These are phyloP conservation scores for Vanderwaltozyma verrucispora DNA, from an alignment of 805 yeast species.

Conservation along the genomic window DNA sequence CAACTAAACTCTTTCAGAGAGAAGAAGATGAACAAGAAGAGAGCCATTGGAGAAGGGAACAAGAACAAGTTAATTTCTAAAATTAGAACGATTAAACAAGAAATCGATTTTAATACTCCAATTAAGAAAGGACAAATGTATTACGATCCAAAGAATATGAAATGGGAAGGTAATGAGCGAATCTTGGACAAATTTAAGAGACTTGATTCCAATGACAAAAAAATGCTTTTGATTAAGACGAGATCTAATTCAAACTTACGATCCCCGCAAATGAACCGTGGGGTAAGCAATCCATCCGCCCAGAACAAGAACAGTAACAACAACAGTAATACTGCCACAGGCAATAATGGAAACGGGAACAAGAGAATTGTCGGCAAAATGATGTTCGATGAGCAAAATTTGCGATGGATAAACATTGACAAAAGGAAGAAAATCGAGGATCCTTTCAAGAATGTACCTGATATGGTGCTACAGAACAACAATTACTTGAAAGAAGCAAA, in stretches of 20 bases:
- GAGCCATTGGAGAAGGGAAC: too few species aligned
- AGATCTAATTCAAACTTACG: conserved; percentile 1
- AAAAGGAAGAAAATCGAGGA: conserved; percentile 18
- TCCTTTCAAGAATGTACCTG: conserved; percentile 23
- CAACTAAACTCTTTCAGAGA: conserved; percentile 19
- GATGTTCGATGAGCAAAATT: conserved; percentile 27
- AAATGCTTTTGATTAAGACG: conserved; percentile 16
- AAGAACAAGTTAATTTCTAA: conserved; percentile 5
- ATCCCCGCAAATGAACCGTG: background rate
- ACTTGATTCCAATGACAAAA: conserved; percentile 14
- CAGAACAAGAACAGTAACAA: too few species aligned
- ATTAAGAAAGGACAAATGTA: conserved; percentile 22
- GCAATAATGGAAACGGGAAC: too few species aligned
- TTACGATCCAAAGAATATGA: conserved; percentile 23
- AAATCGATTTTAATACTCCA: conserved; percentile 27
- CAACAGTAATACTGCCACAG: too few species aligned
- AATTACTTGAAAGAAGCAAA: too few species aligned
- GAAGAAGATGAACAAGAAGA: background rate
- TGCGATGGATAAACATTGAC: conserved; percentile 24
- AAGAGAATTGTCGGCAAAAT: conserved; percentile 25
- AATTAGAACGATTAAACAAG: conserved; percentile 26
- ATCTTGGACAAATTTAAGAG: conserved; percentile 18
- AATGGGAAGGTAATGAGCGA: conserved; percentile 26
- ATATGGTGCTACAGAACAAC: conserved; percentile 12
- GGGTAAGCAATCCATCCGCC: too few species aligned